Evolutionary conservation across 202 grass and related monocot species (phyloP), one percentile per base, ranked within the genome.

Genomic region (Saccharum hybrid): DNA sequence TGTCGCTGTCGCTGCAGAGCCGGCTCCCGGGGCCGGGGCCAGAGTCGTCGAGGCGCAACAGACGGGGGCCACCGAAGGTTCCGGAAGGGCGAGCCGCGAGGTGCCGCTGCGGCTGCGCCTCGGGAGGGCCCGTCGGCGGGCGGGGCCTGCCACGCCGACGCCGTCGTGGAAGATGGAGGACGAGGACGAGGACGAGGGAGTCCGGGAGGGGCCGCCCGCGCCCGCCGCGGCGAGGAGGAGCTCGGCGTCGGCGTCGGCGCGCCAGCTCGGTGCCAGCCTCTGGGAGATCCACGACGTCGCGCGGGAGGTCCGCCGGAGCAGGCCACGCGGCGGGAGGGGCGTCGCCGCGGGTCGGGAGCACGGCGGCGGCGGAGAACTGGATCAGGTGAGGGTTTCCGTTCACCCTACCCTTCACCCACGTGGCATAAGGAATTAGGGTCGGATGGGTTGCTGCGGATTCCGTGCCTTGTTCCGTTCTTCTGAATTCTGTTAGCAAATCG

Each of bases 241-340:
- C 74, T 68, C 88, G 23, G 77, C 86, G 16, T 90, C 88, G 18
- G 86, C 93, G 21, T 97, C 94, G 14, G 95, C 92, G 23, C 83
- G 95, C 30, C 88, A 93, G 92, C 88, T 97, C 8, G 95, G 92
- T 28, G 88, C 95, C 21, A 91, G 87, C 73, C 74, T 97, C 52
- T 97, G 95, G 92, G 95, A 94, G 88, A 97, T 93, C 83, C 95
- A 97, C 72, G 82, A 87, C 67, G 45, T 90, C 5, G 77, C 46
- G 63, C 80, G 45, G n/a, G 63, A 31, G 57, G 81, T n/a, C 1
- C 76, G 84, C 10, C 82, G 87, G 70, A 2, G 28, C 45, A 87
- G 86, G 65, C 83, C 76, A 6, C 78, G 85, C 4, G 73, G 71
- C 15, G 77, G 76, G 51, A 89, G 21, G 52, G 79, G 28, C 51